Evolutionary conservation across 805 yeast genomes (phyloP).

Genomic region (Metschnikowia noctiluminum): DNA sequence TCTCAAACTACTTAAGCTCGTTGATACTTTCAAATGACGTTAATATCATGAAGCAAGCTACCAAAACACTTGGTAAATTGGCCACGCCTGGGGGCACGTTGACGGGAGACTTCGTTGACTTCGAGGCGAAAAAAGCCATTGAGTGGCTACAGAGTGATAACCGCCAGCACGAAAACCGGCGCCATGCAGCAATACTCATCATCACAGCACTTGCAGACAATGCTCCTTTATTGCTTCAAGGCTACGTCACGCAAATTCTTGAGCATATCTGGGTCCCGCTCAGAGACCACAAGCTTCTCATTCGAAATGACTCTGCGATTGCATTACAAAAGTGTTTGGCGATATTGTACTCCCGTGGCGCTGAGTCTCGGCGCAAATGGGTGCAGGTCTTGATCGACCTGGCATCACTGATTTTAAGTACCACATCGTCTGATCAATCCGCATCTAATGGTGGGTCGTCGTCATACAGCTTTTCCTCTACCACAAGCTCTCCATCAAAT

Average conservation of each 20-base stretch:
- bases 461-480: constrained; percentile 9
- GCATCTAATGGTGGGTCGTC: constrained; percentile 7
- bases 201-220: constrained; percentile 80
- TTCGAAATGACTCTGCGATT: constrained; percentile 80
- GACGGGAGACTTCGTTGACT: constrained; percentile 90
- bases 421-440: constrained; percentile 9
- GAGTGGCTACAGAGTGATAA: constrained; percentile 87
- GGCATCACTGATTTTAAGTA: constrained; percentile 56
- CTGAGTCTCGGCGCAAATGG: constrained; percentile 69
- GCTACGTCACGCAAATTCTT: constrained; percentile 72
- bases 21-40: constrained; percentile 79
- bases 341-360: constrained; percentile 77
- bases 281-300: constrained; percentile 69
- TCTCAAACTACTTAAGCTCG: constrained; percentile 82
- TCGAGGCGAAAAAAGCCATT: constrained; percentile 81
- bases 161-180: constrained; percentile 70
- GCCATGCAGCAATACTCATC: constrained; percentile 87
- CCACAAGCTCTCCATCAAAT: constrained; percentile 26
- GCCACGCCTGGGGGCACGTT: constrained; percentile 87
- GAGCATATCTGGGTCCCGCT: constrained; percentile 86
- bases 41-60: constrained; percentile 83
- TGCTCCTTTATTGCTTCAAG: constrained; percentile 79
- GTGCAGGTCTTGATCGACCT: constrained; percentile 65
- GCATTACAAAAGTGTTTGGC: constrained; percentile 74
- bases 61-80: constrained; percentile 80